phyloP scores from a whole-genome alignment of 1,139 yeast species.

The Hanseniaspora sp. region DNA sequence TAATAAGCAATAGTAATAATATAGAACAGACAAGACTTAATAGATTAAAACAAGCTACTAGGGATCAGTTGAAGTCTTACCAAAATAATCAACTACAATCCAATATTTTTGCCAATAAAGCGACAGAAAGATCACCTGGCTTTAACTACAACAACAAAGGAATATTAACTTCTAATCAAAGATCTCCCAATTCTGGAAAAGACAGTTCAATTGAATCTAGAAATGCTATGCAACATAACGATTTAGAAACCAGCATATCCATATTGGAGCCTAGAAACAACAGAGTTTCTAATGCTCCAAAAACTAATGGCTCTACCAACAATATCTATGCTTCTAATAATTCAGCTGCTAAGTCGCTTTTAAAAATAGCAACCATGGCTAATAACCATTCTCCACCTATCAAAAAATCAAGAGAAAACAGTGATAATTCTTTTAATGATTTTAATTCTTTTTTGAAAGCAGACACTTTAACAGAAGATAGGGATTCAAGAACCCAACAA shows the following conservation, averaged over 20 bases:
- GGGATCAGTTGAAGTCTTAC: neutral
- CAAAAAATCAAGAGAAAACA: neutral
- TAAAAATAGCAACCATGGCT: constrained; percentile 15
- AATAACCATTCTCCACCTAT: constrained; percentile 4
- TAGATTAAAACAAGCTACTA: neutral
- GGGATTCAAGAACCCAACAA: constrained; percentile 71
- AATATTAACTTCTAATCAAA: too few relatives aligned
- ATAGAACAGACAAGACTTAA: constrained; percentile 2
- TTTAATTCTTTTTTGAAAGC: constrained; percentile 32
- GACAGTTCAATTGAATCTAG: too few relatives aligned
- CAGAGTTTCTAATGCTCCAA: too few relatives aligned
- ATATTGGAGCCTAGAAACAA: too few relatives aligned
- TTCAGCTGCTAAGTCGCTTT: constrained; percentile 7
- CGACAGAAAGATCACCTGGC: neutral
- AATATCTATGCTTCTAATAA: neutral
- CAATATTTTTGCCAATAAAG: neutral
- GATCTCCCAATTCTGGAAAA: too few relatives aligned
- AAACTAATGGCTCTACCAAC: neutral
- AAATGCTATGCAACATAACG: too few relatives aligned
- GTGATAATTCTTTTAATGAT: constrained; percentile 24
- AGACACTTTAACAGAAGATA: constrained; percentile 27
- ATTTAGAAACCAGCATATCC: too few relatives aligned
- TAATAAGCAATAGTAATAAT: neutral
- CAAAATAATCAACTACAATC: neutral
- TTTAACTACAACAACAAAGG: neutral